Evolutionary conservation across 768 basidiomycete species (phyloP).

Genomic region (Pleurotus giganteus): DNA sequence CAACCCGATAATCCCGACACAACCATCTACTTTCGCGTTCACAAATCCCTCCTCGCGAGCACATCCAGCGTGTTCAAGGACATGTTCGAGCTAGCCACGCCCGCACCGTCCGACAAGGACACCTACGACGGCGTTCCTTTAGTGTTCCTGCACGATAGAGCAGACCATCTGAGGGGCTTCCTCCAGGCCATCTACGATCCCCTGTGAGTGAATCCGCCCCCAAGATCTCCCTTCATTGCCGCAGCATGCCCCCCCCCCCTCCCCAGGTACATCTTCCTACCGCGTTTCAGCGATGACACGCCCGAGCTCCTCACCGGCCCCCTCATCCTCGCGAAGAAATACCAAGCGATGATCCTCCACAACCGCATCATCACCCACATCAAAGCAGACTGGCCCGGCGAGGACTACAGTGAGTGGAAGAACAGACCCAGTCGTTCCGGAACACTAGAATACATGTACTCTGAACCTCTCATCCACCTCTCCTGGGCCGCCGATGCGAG

Average conservation of each 20-base stretch:
- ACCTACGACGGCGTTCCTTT: constrained; percentile 12
- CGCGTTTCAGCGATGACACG: neutral
- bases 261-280: too few species aligned
- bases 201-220: neutral
- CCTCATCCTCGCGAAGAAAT: constrained; percentile 10
- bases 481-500: neutral
- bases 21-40: constrained; percentile 13
- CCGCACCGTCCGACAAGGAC: neutral
- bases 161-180: constrained; percentile 8
- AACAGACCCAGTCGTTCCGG: neutral
- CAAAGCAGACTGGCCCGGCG: neutral
- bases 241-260: too few species aligned
- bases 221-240: too few species aligned
- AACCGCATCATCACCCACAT: constrained; percentile 2
- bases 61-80: constrained; percentile 11
- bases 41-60: constrained; percentile 13
- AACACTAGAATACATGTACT: constrained; percentile 6
- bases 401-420: neutral
- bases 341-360: neutral
- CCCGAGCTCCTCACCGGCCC: neutral
- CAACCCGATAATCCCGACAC: neutral
- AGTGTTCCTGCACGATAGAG: constrained; percentile 13
- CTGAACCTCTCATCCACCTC: neutral
- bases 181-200: constrained; percentile 12
- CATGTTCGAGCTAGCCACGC: constrained; percentile 11